Evolutionary conservation across 177 flowering plant genomes (phyloP), one percentile per base, ranked within the genome.

Genomic region (Tripterygium wilfordii): DNA sequence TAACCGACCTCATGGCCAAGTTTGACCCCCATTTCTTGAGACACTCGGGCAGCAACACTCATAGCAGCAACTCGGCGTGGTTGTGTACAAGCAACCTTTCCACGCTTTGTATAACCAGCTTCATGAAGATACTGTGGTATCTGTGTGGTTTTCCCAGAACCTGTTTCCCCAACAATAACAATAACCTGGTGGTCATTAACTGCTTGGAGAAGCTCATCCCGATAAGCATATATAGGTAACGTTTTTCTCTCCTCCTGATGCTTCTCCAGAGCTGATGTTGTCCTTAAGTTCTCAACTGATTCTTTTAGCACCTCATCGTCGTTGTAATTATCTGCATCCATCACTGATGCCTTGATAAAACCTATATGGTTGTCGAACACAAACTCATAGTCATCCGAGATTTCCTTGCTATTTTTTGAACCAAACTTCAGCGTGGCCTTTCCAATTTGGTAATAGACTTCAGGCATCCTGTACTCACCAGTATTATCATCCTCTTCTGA

Each of bases 1-100:
- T 92, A 92, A 9, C 99, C 99, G 59, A 92, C 98, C 98, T 92
- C 98, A 50, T 92, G 98, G 25, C 98, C 98, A 69, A 92, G 96
- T 66, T 92, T 92, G 51, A 86, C 96, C 35, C 96, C 98, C 96
- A 92, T 78, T 67, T 92, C 98, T 58, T 91, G 90, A 56, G 98
- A 77, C 59, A 91, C 98, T 45, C 98, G 80, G 45, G 95, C 95
- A 71, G 98, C 82, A 58, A 91, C 95, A 66, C 98, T 91, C 98
- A 91, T 88, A 19, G 98, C 98, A 57, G 95, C 98, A 62, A 91
- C 98, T 47, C 98, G 76, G 1, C 98, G 86, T 22, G 98, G 98
- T 64, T 92, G 98, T 42, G 95, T 92, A 61, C 98, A 92, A 51
- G 85, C 98, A 62, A 91, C 57, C 94, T 69, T 88, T 59, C 98